phyloP scores from a whole-genome alignment of 345 rosid genomes.

The Viola odorata region DNA sequence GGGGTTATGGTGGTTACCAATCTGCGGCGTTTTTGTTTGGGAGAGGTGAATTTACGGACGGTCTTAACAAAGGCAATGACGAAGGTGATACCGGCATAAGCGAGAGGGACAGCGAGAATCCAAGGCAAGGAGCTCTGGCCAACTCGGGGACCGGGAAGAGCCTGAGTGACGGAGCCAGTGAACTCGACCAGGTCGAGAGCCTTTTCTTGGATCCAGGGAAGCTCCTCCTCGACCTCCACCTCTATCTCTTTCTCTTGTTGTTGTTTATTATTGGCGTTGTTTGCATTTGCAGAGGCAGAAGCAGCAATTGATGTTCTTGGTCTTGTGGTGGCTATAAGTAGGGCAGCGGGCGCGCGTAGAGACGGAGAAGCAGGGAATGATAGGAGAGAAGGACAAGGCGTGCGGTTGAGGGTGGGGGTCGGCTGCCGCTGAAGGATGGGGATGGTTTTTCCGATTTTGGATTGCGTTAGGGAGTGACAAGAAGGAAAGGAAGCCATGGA shows the following conservation, averaged over 20 bases:
- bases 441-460: no score
- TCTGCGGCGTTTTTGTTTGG: slow-evolving; percentile 56
- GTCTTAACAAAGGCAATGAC: slow-evolving; percentile 79
- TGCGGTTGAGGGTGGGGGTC: no score
- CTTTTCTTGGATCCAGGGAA: slow-evolving; percentile 93
- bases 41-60: slow-evolving; percentile 64
- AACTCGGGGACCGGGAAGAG: slow-evolving; percentile 92
- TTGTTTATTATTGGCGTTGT: slow-evolving; percentile 1
- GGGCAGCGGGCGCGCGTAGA: neutral
- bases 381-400: slow-evolving; percentile 13
- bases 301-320: neutral
- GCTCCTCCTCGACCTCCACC: slow-evolving; percentile 78
- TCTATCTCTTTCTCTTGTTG: slow-evolving; percentile 39
- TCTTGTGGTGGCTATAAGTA: no score
- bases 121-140: slow-evolving; percentile 86
- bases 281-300: neutral
- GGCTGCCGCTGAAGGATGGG: no score
- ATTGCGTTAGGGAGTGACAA: no score
- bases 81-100: slow-evolving; percentile 66
- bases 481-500: no score
- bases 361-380: slow-evolving; percentile 9
- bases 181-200: slow-evolving; percentile 85
- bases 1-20: slow-evolving; percentile 35
- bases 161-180: slow-evolving; percentile 86
- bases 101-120: slow-evolving; percentile 84